A percentile compares a stretch with the other conserved stretches of the same genome.
Evolutionary conservation across 2,329 filamentous ascomycete species (phyloP).

Genomic region (Neofusicoccum parvum): DNA sequence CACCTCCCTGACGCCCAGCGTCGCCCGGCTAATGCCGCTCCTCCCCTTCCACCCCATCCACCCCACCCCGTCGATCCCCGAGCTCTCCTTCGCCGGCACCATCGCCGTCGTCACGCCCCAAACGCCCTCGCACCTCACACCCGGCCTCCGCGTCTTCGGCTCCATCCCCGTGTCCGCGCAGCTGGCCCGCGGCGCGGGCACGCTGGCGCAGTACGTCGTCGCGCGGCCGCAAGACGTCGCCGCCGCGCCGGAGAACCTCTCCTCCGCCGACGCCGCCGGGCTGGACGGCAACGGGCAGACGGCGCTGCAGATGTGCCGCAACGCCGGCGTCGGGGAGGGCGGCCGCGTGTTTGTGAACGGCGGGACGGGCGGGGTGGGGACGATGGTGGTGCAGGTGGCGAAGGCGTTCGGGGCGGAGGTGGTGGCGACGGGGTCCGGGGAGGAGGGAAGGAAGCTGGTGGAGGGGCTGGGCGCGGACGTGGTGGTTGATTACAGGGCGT

Average conservation of each 20-base stretch:
- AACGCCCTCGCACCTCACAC: slow-evolving; percentile 25
- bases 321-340: slow-evolving; percentile 35
- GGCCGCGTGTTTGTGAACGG: slow-evolving; percentile 52
- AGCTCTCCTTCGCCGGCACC: slow-evolving; percentile 47
- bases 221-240: slow-evolving; percentile 39
- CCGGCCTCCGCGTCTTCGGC: slow-evolving; percentile 43
- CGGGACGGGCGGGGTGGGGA: slow-evolving; percentile 55
- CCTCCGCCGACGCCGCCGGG: slow-evolving; percentile 41
- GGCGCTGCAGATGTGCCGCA: slow-evolving; percentile 40
- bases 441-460: slow-evolving; percentile 45
- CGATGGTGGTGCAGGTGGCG: slow-evolving; percentile 50
- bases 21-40: slow-evolving; percentile 45
- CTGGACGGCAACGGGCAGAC: slow-evolving; percentile 45
- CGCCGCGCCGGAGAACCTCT: slow-evolving; percentile 32
- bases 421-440: slow-evolving; percentile 50
- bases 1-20: slow-evolving; percentile 46
- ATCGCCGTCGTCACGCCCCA: slow-evolving; percentile 27
- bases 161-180: slow-evolving; percentile 38
- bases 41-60: slow-evolving; percentile 42
- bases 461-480: slow-evolving; percentile 49
- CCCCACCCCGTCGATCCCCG: slow-evolving; percentile 39
- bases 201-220: slow-evolving; percentile 45
- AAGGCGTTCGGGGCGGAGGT: slow-evolving; percentile 43
- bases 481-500: slow-evolving; percentile 29
- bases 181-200: slow-evolving; percentile 39